A percentile compares a stretch with the other conserved stretches of the same genome.
These are phyloP conservation scores for Hibiscus mutabilis DNA, from an alignment of 345 rosid genomes.

Conservation along the genomic window DNA sequence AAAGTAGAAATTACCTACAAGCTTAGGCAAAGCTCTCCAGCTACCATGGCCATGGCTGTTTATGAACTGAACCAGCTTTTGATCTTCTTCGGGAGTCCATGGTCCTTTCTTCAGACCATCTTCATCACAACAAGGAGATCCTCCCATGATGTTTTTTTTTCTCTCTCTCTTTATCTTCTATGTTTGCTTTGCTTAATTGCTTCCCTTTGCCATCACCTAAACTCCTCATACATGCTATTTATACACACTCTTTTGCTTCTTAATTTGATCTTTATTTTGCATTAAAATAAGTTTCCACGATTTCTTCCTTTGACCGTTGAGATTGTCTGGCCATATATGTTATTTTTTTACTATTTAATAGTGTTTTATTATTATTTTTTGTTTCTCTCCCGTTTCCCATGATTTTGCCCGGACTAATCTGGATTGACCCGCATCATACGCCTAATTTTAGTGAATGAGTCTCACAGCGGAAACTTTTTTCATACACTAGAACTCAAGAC, in stretches of 20 bases:
- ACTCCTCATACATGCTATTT: conserved; percentile 20
- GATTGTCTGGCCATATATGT: too few relatives aligned
- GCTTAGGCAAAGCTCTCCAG: conserved; percentile 62
- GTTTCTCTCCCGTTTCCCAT: too few relatives aligned
- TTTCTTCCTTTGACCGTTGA: too few relatives aligned
- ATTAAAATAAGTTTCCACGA: too few relatives aligned
- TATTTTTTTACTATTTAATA: too few relatives aligned
- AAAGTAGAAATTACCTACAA: conserved; percentile 29
- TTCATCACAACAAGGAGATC: conserved; percentile 52
- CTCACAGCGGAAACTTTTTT: too few relatives aligned
- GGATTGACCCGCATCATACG: too few relatives aligned
- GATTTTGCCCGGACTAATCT: too few relatives aligned
- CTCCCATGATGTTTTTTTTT: conserved; percentile 26
- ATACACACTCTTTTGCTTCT: conserved; percentile 20
- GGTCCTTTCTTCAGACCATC: conserved; percentile 62
- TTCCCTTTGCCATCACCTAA: conserved; percentile 13
- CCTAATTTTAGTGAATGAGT: too few relatives aligned
- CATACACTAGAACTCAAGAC: too few relatives aligned
- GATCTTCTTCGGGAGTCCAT: conserved; percentile 62
- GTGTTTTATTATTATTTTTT: too few relatives aligned
- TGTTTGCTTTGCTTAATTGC: background rate
- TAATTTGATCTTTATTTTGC: background rate
- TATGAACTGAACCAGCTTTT: conserved; percentile 39
- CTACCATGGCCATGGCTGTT: conserved; percentile 55
- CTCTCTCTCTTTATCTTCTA: background rate